phyloP scores from a whole-genome alignment of 2,329 filamentous ascomycete species.

The Sporothrix brunneoviolacea region DNA sequence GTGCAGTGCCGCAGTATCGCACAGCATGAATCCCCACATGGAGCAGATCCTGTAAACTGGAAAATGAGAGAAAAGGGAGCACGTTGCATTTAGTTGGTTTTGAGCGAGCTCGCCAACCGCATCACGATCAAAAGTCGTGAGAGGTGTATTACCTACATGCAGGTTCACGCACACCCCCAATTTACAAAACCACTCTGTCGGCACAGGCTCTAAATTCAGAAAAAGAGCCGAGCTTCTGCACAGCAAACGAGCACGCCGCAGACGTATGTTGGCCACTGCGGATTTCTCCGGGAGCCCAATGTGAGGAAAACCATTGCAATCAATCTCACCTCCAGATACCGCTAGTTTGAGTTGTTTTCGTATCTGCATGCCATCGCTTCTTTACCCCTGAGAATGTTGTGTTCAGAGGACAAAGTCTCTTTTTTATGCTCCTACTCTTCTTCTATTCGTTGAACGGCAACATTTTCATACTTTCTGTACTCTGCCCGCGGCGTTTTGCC shows the following conservation, averaged over 20 bases:
- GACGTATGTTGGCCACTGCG: too few species aligned
- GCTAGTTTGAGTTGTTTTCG: constrained; percentile 6
- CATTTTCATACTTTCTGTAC: neutral
- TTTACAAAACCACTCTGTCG: neutral
- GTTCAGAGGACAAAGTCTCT: neutral
- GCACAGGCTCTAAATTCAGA: neutral
- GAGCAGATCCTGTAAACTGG: neutral
- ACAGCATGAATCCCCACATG: neutral
- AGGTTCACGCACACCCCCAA: neutral
- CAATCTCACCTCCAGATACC: constrained; percentile 1
- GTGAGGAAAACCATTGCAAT: too few species aligned
- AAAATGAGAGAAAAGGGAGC: too few species aligned
- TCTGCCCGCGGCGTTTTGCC: too few species aligned
- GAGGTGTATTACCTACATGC: neutral
- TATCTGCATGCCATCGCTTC: constrained; percentile 12
- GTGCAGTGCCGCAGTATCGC: neutral
- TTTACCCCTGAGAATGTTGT: constrained; percentile 13
- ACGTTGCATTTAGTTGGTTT: neutral
- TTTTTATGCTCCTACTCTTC: neutral
- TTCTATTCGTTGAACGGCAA: neutral
- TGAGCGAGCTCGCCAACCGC: neutral
- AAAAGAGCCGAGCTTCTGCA: neutral
- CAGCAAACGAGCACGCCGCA: too few species aligned
- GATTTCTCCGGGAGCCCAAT: too few species aligned
- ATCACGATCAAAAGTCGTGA: neutral